Percentiles rank a stretch among this genome's conserved stretches.
phyloP scores from a whole-genome alignment of 208 protist species.

The Crithidia mellificae region DNA sequence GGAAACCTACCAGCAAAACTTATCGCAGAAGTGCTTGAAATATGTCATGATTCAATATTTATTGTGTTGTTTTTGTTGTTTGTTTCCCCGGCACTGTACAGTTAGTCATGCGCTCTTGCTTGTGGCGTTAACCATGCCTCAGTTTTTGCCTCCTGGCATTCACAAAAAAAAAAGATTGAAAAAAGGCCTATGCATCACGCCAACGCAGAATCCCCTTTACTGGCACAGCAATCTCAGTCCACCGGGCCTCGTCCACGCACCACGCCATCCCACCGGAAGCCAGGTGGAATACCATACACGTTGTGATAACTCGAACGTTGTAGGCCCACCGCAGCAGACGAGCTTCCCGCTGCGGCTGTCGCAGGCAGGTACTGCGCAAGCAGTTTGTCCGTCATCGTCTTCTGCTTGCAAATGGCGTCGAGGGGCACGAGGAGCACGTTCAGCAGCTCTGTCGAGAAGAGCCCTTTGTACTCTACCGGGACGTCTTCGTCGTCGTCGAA shows the following conservation, averaged over 20 bases:
- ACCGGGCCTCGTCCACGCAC: slow-evolving; percentile 61
- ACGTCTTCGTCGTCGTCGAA: slow-evolving; percentile 60
- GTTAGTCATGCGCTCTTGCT: too few species aligned
- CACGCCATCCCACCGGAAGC: slow-evolving; percentile 88
- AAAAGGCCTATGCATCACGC: not conserved
- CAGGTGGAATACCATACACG: slow-evolving; percentile 38
- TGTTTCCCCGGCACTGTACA: too few species aligned
- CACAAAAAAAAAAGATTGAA: too few species aligned
- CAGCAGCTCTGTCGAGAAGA: slow-evolving; percentile 65
- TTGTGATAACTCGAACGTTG: slow-evolving; percentile 12
- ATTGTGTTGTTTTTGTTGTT: too few species aligned
- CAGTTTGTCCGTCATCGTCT: slow-evolving; percentile 44
- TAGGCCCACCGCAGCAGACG: not conserved
- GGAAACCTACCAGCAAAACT: too few species aligned
- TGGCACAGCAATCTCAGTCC: slow-evolving; percentile 2
- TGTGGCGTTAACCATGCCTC: too few species aligned
- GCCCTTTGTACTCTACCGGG: slow-evolving; percentile 51
- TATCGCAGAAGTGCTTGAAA: too few species aligned
- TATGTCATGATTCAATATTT: too few species aligned
- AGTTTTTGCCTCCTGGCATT: too few species aligned
- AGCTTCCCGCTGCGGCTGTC: not conserved
- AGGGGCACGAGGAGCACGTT: slow-evolving; percentile 54
- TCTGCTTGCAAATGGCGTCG: slow-evolving; percentile 33
- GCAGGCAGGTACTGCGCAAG: slow-evolving; percentile 75
- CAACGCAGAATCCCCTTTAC: not conserved